Conservation (phyloP, 768 basidiomycete species). For the Agrocybe chaxingu region DNA sequence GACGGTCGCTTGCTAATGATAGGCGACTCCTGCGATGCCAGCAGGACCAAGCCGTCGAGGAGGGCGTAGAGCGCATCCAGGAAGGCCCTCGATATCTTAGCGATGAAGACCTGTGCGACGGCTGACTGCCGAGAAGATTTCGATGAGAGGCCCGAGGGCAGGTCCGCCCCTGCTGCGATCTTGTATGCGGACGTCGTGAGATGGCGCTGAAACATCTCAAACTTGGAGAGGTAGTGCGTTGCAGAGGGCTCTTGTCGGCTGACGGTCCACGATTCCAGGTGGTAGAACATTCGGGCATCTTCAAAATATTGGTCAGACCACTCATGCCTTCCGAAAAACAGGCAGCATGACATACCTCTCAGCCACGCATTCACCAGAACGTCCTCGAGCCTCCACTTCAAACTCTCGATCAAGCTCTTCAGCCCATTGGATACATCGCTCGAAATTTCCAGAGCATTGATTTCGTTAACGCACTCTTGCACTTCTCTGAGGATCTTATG, state of each 20-base stretch:
- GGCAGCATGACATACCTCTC: constrained; percentile 50
- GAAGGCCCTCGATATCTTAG: constrained; percentile 74
- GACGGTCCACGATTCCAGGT: constrained; percentile 80
- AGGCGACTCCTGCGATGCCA: constrained; percentile 71
- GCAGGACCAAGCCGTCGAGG: constrained; percentile 76
- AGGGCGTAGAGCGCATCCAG: constrained; percentile 82
- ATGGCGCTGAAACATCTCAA: constrained; percentile 80
- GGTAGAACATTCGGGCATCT: constrained; percentile 54
- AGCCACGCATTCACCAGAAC: constrained; percentile 76
- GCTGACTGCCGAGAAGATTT: constrained; percentile 20
- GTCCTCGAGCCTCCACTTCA: constrained; percentile 87
- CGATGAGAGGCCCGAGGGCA: constrained; percentile 29
- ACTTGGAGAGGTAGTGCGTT: constrained; percentile 68
- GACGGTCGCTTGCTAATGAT: constrained; percentile 21
- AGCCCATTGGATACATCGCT: constrained; percentile 63
- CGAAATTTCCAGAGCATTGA: constrained; percentile 74
- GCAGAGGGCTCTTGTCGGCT: constrained; percentile 56
- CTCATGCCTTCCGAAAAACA: background rate
- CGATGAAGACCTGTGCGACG: constrained; percentile 25
- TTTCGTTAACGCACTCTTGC: constrained; percentile 79
- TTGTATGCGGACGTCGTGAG: constrained; percentile 72
- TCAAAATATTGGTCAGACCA: background rate
- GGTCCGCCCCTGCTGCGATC: constrained; percentile 71
- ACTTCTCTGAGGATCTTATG: constrained; percentile 79
- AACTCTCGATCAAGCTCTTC: constrained; percentile 72